A percentile compares a stretch with the other conserved stretches of the same genome.
These are phyloP conservation scores for Leucosporidium yakuticum DNA, from an alignment of 768 basidiomycete species.

Conservation along the genomic window DNA sequence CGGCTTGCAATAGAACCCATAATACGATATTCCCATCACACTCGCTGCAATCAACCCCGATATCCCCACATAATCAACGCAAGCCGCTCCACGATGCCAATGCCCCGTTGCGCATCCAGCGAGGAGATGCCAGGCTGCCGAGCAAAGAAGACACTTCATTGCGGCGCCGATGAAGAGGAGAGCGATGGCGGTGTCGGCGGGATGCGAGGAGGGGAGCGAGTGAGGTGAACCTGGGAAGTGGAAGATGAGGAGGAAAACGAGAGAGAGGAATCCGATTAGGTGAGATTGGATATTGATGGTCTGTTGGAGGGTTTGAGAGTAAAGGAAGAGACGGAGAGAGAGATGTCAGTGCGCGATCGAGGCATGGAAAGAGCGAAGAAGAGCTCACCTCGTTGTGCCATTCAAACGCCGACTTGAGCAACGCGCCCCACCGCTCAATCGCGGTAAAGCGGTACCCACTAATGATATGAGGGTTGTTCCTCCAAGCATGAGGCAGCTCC, in stretches of 20 bases:
- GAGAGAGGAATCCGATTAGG: slow-evolving; percentile 34
- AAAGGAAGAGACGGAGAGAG: slow-evolving; percentile 4
- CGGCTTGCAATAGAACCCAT: slow-evolving; percentile 34
- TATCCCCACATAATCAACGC: slow-evolving; percentile 41
- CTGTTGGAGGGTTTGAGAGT: slow-evolving; percentile 16
- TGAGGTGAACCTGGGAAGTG: slow-evolving; percentile 22
- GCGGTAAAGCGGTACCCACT: slow-evolving; percentile 40
- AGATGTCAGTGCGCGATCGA: slow-evolving; percentile 14
- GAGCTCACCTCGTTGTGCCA: slow-evolving; percentile 40
- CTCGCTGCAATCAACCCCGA: slow-evolving; percentile 34
- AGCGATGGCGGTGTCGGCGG: slow-evolving; percentile 36
- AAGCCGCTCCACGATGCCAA: slow-evolving; percentile 38
- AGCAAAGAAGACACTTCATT: slow-evolving; percentile 39
- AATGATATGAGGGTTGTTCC: slow-evolving; percentile 39
- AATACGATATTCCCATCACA: slow-evolving; percentile 34
- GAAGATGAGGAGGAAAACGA: slow-evolving; percentile 32
- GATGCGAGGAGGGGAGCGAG: slow-evolving; percentile 17
- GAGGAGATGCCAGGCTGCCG: slow-evolving; percentile 40
- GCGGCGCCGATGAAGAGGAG: slow-evolving; percentile 38
- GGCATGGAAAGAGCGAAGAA: not conserved
- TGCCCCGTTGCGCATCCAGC: slow-evolving; percentile 37
- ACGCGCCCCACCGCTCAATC: slow-evolving; percentile 33
- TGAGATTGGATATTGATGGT: slow-evolving; percentile 37
- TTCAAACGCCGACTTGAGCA: slow-evolving; percentile 29
- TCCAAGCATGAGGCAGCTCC: slow-evolving; percentile 39